Base-by-base conservation (phyloP, 2,329 filamentous ascomycete genomes). In the Clonostachys chloroleuca region DNA sequence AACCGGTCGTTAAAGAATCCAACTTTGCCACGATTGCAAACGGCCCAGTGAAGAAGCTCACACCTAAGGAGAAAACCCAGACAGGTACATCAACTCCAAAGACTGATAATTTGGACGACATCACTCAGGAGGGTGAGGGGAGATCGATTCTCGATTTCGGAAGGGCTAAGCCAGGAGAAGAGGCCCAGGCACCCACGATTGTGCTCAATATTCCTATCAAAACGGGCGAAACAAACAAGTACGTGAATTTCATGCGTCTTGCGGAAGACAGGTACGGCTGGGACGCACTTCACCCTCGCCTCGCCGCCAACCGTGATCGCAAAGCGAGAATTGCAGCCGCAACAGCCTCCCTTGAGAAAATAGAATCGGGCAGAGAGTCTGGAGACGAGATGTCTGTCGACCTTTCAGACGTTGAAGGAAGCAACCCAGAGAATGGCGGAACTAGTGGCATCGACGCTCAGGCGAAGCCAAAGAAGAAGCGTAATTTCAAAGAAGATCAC, bases 261-360 rank as follows among this genome's bases (percentile, higher is more conserved):
- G 94, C 95, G 12, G 90, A 96, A 66, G 91, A 95, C 53, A 87
- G 86, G 52, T 97, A 96, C 63, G 94, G 94, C 20, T 96, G 92
- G 76, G 91, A 95, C 51, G 94, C 92, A 1, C 76, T 97, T 35
- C 92, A 97, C 62, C 94, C 94, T 33, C 87, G 92, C 8, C 78
- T 95, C 52, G 94, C 94, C 3, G 92, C 92, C 34, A 89, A 94
- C 53, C 85, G 89, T 53, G 90, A 95, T 57, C 86, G 90, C 47
- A 86, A 95, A 56, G 87, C 90, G 16, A 86, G 91, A 47, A 92
- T 96, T 46, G 91, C 89, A 6, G 91, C 90, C 5, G 91, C 90
- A 1, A 86, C 89, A n/a, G 89, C 89, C 2, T 89, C 88, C 1
- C 68, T 96, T 12, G 92, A 95, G 62, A 84, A 86, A 58, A 83